Base-by-base conservation (phyloP, 2,329 filamentous ascomycete genomes). In the Colletotrichum agaves region DNA sequence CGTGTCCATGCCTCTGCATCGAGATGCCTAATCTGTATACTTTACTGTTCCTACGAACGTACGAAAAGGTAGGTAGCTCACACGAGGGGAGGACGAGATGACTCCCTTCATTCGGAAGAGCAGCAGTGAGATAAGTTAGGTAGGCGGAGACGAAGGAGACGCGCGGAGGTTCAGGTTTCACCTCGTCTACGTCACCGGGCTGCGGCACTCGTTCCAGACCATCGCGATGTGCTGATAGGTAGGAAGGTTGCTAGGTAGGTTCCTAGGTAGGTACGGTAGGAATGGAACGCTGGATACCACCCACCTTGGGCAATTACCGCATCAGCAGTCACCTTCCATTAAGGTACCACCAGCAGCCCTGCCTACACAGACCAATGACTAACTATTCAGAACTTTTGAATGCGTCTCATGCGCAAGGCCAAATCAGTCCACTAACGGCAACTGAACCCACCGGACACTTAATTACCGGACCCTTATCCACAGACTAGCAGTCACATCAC, bases 111-210 rank as follows among this genome's bases (percentile, higher is more conserved):
- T 27, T 27, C 27, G 27, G 6, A 2, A 7, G 6, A 37, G 31
- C 11, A 19, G 15, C 1, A 7, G 12, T 17, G n/a, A 6, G 19
- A 2, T 7, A 27, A 27, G 5, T 5, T 27, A 27, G 27, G 10
- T 13, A 17, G 13, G 17, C 19, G 15, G 37, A n/a, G 17, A n/a
- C 37, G n/a, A 21, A 17, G 53, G 37, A 11, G n/a, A 23, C n/a
- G 19, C 33, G 17, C 10, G 13, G 12, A 44, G 17, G 15, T 13
- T 21, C 43, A 31, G 19, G 61, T 49, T 60, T 60, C 55, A 65
- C 61, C 53, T 64, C 55, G 65, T 55, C 47, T 53, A 68, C 65
- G 65, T 68, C 65, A 68, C 65, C 53, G 17, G 23, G 59, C 59
- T 57, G 63, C 63, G 50, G 50, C 57, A 37, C 44, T n/a, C 17